These are phyloP conservation scores for Aspergillus hortae DNA, from an alignment of 2,329 filamentous ascomycete species.

Conservation along the genomic window DNA sequence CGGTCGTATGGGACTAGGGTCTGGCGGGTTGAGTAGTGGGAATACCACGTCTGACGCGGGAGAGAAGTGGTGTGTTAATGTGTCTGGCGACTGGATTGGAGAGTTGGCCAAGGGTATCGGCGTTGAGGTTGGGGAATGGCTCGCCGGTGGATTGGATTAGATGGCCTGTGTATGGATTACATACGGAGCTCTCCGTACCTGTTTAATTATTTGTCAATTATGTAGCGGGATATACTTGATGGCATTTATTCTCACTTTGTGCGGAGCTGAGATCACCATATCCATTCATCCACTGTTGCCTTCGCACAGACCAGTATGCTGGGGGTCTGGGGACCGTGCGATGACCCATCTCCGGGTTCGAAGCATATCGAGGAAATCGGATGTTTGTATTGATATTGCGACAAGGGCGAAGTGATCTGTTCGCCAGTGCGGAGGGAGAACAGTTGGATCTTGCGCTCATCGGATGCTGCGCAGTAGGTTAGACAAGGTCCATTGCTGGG, in stretches of 20 bases:
- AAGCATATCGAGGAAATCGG: conserved; percentile 32
- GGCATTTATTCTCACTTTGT: background rate
- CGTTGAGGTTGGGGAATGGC: conserved; percentile 45
- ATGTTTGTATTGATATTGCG: conserved; percentile 20
- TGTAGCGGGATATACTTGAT: background rate
- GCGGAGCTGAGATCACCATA: conserved; percentile 22
- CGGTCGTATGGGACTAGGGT: conserved; percentile 20
- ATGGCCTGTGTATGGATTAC: background rate
- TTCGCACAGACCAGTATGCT: conserved; percentile 33
- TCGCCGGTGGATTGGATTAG: conserved; percentile 38
- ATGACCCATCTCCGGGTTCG: conserved; percentile 23
- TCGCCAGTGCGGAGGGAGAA: conserved; percentile 37
- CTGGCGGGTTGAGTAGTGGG: conserved; percentile 27
- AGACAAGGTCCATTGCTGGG: background rate
- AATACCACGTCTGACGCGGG: conserved; percentile 38
- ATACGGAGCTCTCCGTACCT: background rate
- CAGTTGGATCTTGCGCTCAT: conserved; percentile 32
- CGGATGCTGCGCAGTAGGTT: conserved; percentile 23
- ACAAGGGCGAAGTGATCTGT: conserved; percentile 27
- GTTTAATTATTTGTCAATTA: background rate
- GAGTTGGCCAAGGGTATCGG: conserved; percentile 43
- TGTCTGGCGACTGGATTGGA: conserved; percentile 46
- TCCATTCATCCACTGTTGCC: conserved; percentile 35
- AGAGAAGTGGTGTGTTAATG: conserved; percentile 49
- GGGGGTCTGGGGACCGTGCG: conserved; percentile 26